Base-by-base conservation (phyloP, 495 filamentous ascomycete species). In the Annulohypoxylon moriforme region DNA sequence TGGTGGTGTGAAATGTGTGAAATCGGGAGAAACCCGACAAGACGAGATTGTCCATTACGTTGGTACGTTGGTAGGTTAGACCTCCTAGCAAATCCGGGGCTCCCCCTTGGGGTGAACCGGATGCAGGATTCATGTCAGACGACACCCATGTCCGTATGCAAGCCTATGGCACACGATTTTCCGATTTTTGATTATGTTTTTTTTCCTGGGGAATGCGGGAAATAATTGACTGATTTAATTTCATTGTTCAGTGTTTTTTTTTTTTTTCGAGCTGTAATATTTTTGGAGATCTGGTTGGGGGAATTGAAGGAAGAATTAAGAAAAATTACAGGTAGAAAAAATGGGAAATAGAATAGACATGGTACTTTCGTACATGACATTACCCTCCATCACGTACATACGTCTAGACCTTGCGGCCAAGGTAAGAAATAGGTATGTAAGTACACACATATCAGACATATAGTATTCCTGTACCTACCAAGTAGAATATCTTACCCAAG, bases 81-180 rank as follows among this genome's bases (percentile, higher is more conserved):
- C 33, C 25, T 58, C n/a, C 60, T 49, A 40, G 70, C 70, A 73
- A 69, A 73, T 73, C 70, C 70, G 70, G 70, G 70, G 70, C 55
- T 60, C 58, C 70, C 47, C 65, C 52, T 73, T 64, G 70, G 70
- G 70, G 59, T 69, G 29, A 65, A 65, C 70, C 70, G 70, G 61
- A 73, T 73, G 70, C 60, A 73, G 70, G 65, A 69, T 73, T 73
- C 65, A 61, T 60, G 70, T 73, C 70, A 73, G 70, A 68, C 70
- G 70, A 73, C 70, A n/a, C 70, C 70, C 70, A 65, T 69, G 61
- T 65, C 40, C 40, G n/a, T 53, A 73, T 68, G 70, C 65, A 73
- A 13, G 60, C 61, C 14, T 50, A 64, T 62, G 60, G 69, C 69
- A 65, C 70, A 65, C 65, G 55, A 34, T 46, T 49, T 62, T 62